Base-by-base conservation (phyloP, 1,284 basidiomycete species). In the Thelephora terrestris region DNA sequence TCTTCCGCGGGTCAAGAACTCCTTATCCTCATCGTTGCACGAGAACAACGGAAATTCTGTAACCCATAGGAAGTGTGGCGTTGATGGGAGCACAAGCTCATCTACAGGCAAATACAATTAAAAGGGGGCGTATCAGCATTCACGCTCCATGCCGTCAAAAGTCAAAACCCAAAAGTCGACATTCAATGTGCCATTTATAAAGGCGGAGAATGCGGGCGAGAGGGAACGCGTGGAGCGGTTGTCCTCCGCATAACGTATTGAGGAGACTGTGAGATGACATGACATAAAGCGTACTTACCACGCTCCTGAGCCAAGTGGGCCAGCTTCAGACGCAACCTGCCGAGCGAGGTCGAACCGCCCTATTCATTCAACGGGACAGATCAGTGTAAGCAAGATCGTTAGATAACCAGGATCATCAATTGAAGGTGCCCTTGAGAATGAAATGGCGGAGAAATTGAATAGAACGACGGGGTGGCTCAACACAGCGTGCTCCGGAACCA, bases 21-120 rank as follows among this genome's bases (percentile, higher is more conserved):
- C 81, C 70, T 96, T 96, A 70, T 96, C 93, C 46, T 75, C 74
- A 63, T 96, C 93, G 23, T 85, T 81, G 37, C 75, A 79, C 5
- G 92, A 95, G 69, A 96, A 96, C 27, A 97, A 74, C 16, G 94
- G 94, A 64, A 97, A 97, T 64, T 96, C 91, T 4, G 91, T 96
- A 50, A 97, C 78, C 93, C 93, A 97, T 16, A 92, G 71, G 65
- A 97, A 93, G 61, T 87, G 80, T n/a, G 90, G 90, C 18, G 67
- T 63, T 23, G 69, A 52, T 2, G 80, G 68, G 5, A 83, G 72
- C 14, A 46, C 53, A 10, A 60, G 48, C 25, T 56, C 55, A 17
- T 46, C 39, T 45, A 50, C 32, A 46, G 35, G 18, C 46, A 45
- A 45, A 27, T 25, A 17, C n/a, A 17, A 9, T 35, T 4, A 34